phyloP scores from a whole-genome alignment of 192 early-diverging fungal genomes.

The Kickxella alabastrina region DNA sequence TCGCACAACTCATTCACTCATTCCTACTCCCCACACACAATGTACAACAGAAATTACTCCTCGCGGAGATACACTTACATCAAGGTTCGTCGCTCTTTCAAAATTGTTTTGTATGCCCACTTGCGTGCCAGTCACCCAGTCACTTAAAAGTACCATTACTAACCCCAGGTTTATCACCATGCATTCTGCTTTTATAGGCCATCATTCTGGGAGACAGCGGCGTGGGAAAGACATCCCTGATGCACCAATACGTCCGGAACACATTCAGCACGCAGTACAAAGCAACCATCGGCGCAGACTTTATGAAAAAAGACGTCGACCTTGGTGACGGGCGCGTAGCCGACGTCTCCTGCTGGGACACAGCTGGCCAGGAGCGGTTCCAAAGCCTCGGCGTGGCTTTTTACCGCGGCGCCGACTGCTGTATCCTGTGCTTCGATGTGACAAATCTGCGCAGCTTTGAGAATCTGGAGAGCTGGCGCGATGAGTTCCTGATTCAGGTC shows the following conservation, averaged over 20 bases:
- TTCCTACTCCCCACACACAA: slow-evolving; percentile 6
- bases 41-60: slow-evolving; percentile 38
- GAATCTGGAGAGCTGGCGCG: slow-evolving; percentile 94
- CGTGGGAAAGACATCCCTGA: slow-evolving; percentile 96
- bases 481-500: slow-evolving; percentile 97
- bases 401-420: slow-evolving; percentile 99
- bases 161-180: too few species aligned
- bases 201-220: slow-evolving; percentile 59
- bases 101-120: too few species aligned
- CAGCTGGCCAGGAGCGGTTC: slow-evolving; percentile 98
- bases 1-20: too few species aligned
- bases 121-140: too few species aligned
- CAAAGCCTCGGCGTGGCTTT: slow-evolving; percentile 98
- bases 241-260: slow-evolving; percentile 99
- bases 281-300: slow-evolving; percentile 99
- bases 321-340: slow-evolving; percentile 86
- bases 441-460: slow-evolving; percentile 94
- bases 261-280: slow-evolving; percentile 98
- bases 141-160: too few species aligned
- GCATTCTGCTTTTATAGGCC: too few species aligned
- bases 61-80: slow-evolving; percentile 41
- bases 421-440: slow-evolving; percentile 95
- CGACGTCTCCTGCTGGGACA: slow-evolving; percentile 99
- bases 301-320: slow-evolving; percentile 93
- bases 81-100: slow-evolving; percentile 29